Evolutionary conservation across 2,329 filamentous ascomycete species (phyloP), one percentile per base, ranked within the genome.

Genomic region (Xylaria multiplex): DNA sequence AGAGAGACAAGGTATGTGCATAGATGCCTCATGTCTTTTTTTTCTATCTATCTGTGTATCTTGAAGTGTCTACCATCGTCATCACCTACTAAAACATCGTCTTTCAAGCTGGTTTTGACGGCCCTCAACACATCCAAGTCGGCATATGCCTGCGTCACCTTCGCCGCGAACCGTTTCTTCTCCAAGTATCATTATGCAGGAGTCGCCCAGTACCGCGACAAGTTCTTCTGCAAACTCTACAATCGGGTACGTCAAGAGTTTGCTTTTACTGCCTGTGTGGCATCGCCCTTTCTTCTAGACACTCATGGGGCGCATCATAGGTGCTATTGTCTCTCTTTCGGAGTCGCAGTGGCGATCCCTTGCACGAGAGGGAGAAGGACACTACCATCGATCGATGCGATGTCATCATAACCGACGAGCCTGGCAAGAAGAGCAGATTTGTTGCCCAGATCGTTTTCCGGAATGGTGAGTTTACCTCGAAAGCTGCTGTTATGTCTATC

Each of bases 101-200:
- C 32, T 65, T 55, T 55, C 56, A 6, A 92, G 91, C 85, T 95
- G 69, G 84, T 90, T 4, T 82, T 95, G 61, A 93, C 91, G 14
- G 88, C 91, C 14, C 81, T 95, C 69, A 95, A 95, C 76, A 86
- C 87, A n/a, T 92, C 91, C 62, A 93, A 92, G 75, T 93, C 92
- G 3, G 91, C 91, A 19, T 94, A 94, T 77, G 89, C 90, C 30
- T 90, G 90, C 65, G 90, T 93, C 73, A 85, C 86, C 7, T 88
- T 94, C 59, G 83, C 90, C 49, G 85, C 86, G 46, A 86, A 82
- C 70, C 85, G 86, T 45, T 94, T 94, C 81, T 93, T 93, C 79
- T 86, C 89, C 6, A 86, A 85, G 42, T 95, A 93, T 78, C 84
- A 86, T 59, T 95, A 88, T 72, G 83, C 87, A 62, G 86, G 85